phyloP scores from a whole-genome alignment of 257 asterid species.

The Nicotiana attenuata region DNA sequence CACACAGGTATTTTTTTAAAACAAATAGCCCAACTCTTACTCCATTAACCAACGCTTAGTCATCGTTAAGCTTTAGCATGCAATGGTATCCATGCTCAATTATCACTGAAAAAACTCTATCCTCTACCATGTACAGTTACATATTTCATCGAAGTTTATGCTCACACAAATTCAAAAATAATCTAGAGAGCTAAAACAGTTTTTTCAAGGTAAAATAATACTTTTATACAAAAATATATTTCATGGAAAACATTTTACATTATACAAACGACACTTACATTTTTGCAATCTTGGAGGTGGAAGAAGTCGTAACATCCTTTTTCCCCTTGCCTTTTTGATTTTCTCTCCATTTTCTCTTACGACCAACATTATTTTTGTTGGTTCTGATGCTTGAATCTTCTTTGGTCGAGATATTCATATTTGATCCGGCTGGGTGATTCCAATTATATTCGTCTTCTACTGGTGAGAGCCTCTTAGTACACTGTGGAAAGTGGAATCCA shows the following conservation, averaged over 20 bases:
- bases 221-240: background rate
- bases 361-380: too few species aligned
- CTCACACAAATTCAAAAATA: background rate
- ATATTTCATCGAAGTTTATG: background rate
- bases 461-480: too few species aligned
- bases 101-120: background rate
- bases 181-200: too few species aligned
- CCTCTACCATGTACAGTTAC: background rate
- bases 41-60: background rate
- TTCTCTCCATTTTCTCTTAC: too few species aligned
- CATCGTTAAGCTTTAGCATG: background rate
- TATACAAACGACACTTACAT: background rate
- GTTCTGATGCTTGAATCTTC: too few species aligned
- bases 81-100: too few species aligned
- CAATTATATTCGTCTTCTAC: too few species aligned
- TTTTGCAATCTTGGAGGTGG: background rate
- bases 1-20: background rate
- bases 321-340: too few species aligned
- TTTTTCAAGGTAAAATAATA: background rate
- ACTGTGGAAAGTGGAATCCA: too few species aligned
- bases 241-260: background rate
- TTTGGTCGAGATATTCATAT: too few species aligned
- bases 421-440: too few species aligned
- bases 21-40: background rate
- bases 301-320: too few species aligned